Conservation (phyloP, 2,329 filamentous ascomycete species). For the Pseudocercospora cruenta region DNA sequence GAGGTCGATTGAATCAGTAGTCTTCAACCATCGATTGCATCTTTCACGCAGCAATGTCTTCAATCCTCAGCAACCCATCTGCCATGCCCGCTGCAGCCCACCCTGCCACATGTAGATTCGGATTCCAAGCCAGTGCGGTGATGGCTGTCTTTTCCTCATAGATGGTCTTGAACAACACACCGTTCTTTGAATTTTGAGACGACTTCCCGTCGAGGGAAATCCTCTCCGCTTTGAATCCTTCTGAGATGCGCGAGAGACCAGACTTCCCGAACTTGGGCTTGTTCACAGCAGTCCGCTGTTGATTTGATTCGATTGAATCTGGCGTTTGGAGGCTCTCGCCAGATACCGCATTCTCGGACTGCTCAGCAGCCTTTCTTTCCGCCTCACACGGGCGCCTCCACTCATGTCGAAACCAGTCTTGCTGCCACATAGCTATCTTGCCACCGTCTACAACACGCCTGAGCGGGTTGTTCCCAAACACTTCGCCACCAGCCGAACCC, state of each 20-base stretch:
- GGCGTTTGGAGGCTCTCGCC: not conserved
- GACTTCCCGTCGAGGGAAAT: slow-evolving; percentile 25
- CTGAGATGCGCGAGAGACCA: slow-evolving; percentile 42
- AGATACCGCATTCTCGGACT: not conserved
- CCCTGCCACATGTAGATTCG: slow-evolving; percentile 52
- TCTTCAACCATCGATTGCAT: too few relatives aligned
- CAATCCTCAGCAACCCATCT: slow-evolving; percentile 53
- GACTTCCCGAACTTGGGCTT: slow-evolving; percentile 12
- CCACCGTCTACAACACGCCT: slow-evolving; percentile 51
- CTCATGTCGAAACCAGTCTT: slow-evolving; percentile 62
- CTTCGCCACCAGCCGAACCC: slow-evolving; percentile 57
- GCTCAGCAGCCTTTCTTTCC: slow-evolving; percentile 1
- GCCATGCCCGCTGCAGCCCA: slow-evolving; percentile 57
- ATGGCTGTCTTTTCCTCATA: slow-evolving; percentile 51
- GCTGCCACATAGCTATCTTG: slow-evolving; percentile 57
- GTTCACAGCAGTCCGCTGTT: not conserved
- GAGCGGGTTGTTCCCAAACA: slow-evolving; percentile 57
- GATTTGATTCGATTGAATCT: not conserved
- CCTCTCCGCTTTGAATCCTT: slow-evolving; percentile 46
- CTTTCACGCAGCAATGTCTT: slow-evolving; percentile 45
- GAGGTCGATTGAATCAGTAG: too few relatives aligned
- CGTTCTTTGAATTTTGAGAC: slow-evolving; percentile 29
- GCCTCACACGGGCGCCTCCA: slow-evolving; percentile 47
- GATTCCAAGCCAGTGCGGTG: slow-evolving; percentile 55
- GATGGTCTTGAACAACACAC: slow-evolving; percentile 42